These are phyloP conservation scores for Suillus weaverae DNA, from an alignment of 768 basidiomycete species.

Conservation along the genomic window DNA sequence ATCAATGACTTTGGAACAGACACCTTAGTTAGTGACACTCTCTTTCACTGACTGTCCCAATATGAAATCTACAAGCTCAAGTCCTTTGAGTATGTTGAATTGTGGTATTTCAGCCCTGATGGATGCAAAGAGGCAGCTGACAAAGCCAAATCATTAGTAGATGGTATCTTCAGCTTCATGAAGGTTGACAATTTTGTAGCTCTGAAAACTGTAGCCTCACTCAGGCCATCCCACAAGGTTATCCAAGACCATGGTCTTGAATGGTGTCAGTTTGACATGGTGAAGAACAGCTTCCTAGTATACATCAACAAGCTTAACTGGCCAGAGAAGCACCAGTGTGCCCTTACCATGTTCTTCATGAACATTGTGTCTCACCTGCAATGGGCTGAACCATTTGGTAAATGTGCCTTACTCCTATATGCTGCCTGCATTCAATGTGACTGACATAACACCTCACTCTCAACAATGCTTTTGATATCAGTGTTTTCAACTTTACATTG, in stretches of 20 bases:
- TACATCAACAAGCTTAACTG: neutral
- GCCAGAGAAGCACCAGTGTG: neutral
- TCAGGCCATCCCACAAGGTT: slow-evolving; percentile 16
- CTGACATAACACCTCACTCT: neutral
- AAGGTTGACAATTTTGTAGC: slow-evolving; percentile 8
- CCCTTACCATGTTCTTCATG: neutral
- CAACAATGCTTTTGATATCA: neutral
- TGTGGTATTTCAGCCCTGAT: slow-evolving; percentile 14
- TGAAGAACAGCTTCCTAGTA: slow-evolving; percentile 8
- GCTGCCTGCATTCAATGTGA: neutral
- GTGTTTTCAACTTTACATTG: neutral
- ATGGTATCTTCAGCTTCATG: slow-evolving; percentile 14
- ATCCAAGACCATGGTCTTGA: slow-evolving; percentile 17
- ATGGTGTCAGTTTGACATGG: slow-evolving; percentile 20
- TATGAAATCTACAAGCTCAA: no score
- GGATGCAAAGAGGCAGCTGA: neutral
- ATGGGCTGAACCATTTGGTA: neutral
- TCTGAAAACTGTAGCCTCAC: slow-evolving; percentile 10
- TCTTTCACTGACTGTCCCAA: no score
- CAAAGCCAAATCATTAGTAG: neutral
- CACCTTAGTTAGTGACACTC: no score
- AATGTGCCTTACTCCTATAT: neutral
- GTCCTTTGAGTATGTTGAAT: slow-evolving; percentile 3
- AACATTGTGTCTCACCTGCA: neutral
- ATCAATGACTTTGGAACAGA: no score